Evolutionary conservation across 441 rosid genomes (phyloP).

Genomic region (Eruca vesicaria): DNA sequence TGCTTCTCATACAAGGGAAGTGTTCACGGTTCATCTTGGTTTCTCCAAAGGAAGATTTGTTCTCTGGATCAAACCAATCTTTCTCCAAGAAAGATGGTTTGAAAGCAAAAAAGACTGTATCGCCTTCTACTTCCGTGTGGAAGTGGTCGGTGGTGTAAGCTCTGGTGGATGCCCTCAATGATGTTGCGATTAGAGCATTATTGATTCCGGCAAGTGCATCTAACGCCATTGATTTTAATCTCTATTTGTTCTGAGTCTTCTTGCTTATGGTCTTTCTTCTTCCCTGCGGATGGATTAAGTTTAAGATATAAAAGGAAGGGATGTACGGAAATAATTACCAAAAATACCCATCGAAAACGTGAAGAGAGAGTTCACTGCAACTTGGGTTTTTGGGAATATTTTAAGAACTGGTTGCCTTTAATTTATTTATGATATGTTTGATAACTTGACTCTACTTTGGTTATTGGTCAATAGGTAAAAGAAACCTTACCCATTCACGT

Average conservation of each 20-base stretch:
- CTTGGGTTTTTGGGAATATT: neutral
- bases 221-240: conserved; percentile 38
- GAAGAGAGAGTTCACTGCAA: neutral
- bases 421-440: neutral
- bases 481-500: conserved; percentile 6
- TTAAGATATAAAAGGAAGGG: neutral
- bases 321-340: neutral
- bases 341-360: neutral
- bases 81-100: conserved; percentile 48
- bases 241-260: neutral
- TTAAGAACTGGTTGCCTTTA: neutral
- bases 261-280: neutral
- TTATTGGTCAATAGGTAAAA: neutral
- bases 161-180: conserved; percentile 38
- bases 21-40: conserved; percentile 38
- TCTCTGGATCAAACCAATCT: conserved; percentile 42
- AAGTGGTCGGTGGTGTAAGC: conserved; percentile 39
- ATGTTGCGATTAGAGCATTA: conserved; percentile 40
- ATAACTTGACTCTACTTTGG: neutral
- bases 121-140: conserved; percentile 17
- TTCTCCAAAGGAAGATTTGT: conserved; percentile 49
- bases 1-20: conserved; percentile 43
- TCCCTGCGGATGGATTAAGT: neutral
- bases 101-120: conserved; percentile 47
- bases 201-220: conserved; percentile 34